Conservation (phyloP, 176 grass and related monocot genomes). For the Oryza australiensis region DNA sequence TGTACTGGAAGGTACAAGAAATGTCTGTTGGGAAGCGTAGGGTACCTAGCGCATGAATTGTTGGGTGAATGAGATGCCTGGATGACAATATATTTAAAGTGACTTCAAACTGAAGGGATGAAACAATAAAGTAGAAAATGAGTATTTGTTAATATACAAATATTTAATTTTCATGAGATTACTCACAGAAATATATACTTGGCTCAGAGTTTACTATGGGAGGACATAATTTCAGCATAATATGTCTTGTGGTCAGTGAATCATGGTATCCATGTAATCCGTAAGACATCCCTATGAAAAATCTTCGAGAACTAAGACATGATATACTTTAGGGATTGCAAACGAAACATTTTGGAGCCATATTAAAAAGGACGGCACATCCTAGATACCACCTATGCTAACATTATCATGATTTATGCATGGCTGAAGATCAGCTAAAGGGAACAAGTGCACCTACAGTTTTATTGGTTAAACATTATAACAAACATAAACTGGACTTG, state of each 20-base stretch:
- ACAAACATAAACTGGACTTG: not conserved
- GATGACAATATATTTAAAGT: not conserved
- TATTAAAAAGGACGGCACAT: not conserved
- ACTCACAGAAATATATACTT: not conserved
- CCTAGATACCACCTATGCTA: not conserved
- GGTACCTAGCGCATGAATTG: slow-evolving; percentile 59
- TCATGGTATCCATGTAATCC: not conserved
- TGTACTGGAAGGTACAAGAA: slow-evolving; percentile 86
- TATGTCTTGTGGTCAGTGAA: not conserved
- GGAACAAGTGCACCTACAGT: not conserved
- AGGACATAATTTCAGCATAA: not conserved
- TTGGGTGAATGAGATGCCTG: slow-evolving; percentile 2
- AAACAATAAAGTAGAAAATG: not conserved
- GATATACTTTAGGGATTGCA: not conserved
- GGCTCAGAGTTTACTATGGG: slow-evolving; percentile 16
- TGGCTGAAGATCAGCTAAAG: not conserved
- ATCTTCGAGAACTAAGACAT: not conserved
- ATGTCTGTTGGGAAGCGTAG: slow-evolving; percentile 81
- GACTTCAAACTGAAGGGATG: not conserved
- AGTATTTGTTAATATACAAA: not conserved
- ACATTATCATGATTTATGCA: not conserved
- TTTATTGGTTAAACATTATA: not conserved
- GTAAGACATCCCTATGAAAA: not conserved
- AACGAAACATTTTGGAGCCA: not conserved
- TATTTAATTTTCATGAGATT: not conserved